A percentile compares a stretch with the other conserved stretches of the same genome.
phyloP scores from a whole-genome alignment of 1,139 yeast species.

The Protomyces arabidopsidicola region DNA sequence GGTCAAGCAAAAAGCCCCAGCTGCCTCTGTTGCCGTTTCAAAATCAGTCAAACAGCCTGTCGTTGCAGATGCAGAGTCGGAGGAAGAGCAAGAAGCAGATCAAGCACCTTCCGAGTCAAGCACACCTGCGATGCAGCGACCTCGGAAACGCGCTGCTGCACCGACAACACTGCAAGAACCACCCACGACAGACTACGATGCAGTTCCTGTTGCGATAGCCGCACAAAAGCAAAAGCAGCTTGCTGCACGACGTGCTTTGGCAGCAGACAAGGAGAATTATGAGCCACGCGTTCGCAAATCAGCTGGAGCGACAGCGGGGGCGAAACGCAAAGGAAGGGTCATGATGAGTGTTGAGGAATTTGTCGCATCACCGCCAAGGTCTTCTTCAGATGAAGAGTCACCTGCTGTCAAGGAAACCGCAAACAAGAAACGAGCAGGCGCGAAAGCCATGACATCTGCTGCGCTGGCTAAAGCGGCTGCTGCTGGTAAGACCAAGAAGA shows the following conservation, averaged over 20 bases:
- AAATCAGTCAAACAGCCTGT: neutral
- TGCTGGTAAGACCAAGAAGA: constrained; percentile 6
- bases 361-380: neutral
- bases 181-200: constrained; percentile 1
- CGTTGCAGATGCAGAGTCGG: neutral
- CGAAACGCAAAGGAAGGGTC: neutral
- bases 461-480: neutral
- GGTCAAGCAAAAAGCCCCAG: neutral
- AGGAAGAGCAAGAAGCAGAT: neutral
- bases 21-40: neutral
- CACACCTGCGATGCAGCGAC: constrained; percentile 4
- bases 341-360: neutral
- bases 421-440: neutral
- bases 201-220: neutral
- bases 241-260: neutral
- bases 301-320: neutral
- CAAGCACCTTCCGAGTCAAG: neutral
- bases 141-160: neutral
- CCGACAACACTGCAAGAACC: neutral
- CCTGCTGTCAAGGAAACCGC: neutral
- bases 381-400: neutral
- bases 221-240: neutral
- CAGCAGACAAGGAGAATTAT: neutral
- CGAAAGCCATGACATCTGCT: neutral
- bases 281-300: neutral